phyloP scores from a whole-genome alignment of 2,329 filamentous ascomycete genomes.

The Hypoxylon sp. region DNA sequence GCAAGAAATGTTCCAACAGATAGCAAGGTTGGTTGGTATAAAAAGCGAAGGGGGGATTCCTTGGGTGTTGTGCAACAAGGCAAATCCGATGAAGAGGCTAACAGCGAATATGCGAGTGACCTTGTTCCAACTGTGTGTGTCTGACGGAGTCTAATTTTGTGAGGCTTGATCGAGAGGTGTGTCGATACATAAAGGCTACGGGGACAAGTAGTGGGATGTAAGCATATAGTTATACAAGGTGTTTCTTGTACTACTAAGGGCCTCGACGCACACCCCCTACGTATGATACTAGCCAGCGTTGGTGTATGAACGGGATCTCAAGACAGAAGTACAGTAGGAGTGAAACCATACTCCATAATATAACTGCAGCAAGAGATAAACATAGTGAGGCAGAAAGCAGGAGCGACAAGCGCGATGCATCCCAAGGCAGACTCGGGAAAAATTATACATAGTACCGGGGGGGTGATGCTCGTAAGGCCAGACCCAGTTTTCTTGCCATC shows the following conservation, averaged over 20 bases:
- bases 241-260: conserved; percentile 26
- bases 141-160: conserved; percentile 32
- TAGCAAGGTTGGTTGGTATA: conserved; percentile 40
- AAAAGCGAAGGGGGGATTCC: conserved; percentile 30
- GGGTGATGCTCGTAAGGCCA: conserved; percentile 40
- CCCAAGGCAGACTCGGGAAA: conserved; percentile 43
- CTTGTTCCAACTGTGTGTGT: conserved; percentile 32
- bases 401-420: conserved; percentile 40
- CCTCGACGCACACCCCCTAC: conserved; percentile 39
- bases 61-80: conserved; percentile 35
- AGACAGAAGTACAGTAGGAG: conserved; percentile 28
- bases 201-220: conserved; percentile 40
- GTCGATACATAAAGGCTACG: conserved; percentile 41
- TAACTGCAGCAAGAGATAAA: conserved; percentile 45
- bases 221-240: conserved; percentile 43
- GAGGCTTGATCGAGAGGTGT: conserved; percentile 41
- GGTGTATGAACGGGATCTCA: conserved; percentile 39
- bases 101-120: conserved; percentile 30
- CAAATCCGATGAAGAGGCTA: conserved; percentile 33
- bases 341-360: conserved; percentile 46
- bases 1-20: conserved; percentile 42
- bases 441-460: conserved; percentile 38
- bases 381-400: conserved; percentile 42
- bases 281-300: conserved; percentile 32
- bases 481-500: conserved; percentile 35